Percentiles rank a stretch among this genome's conserved stretches.
phyloP scores from a whole-genome alignment of 768 basidiomycete species.

The Daedalea quercina region DNA sequence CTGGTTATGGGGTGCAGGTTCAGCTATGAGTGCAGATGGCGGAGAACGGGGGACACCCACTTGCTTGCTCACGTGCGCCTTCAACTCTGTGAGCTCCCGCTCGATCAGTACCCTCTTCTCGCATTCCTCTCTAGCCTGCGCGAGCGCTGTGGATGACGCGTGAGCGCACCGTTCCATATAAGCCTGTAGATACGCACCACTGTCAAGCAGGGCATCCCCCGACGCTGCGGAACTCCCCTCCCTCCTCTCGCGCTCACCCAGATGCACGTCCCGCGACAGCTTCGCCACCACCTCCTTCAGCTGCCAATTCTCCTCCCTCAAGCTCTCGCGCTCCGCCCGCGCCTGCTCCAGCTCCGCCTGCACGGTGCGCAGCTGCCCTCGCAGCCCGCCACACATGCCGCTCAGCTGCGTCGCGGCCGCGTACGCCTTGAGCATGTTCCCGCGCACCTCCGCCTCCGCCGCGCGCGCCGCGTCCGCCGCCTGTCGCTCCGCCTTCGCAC shows the following conservation, averaged over 20 bases:
- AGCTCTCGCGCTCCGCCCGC: background rate
- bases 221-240: background rate
- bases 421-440: background rate
- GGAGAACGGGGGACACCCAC: background rate
- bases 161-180: background rate
- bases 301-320: background rate
- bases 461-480: background rate
- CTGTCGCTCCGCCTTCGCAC: background rate
- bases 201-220: background rate
- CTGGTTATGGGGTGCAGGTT: background rate
- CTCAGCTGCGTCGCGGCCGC: background rate
- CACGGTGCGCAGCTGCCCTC: background rate
- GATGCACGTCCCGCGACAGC: background rate
- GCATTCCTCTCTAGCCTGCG: background rate
- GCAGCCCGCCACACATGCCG: background rate
- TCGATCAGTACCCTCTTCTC: background rate
- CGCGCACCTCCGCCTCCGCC: background rate
- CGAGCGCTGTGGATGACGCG: background rate
- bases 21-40: background rate
- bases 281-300: conserved; percentile 2
- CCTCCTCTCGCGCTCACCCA: background rate
- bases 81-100: background rate
- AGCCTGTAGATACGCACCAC: background rate
- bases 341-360: background rate
- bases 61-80: background rate